Evolutionary conservation across 805 yeast genomes (phyloP), one percentile per base, ranked within the genome.

Genomic region (Wickerhamiella vanderwaltii): DNA sequence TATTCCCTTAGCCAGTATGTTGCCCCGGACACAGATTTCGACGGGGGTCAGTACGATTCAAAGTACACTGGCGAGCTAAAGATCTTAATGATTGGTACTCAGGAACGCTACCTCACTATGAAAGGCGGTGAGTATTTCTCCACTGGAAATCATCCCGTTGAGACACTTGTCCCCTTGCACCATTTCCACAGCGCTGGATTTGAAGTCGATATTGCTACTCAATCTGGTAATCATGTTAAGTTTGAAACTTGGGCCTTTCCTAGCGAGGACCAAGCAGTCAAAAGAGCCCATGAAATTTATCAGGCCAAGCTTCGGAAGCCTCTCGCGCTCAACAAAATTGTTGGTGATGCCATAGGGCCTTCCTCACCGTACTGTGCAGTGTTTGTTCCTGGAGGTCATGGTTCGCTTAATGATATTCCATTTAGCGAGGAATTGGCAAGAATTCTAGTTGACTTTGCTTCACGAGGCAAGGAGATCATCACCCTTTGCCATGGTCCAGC

Each of bases 101-200:
- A 30, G 20, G 33, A 30, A 22, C 33, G 33, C 17, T 30, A 30
- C 20, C 20, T 30, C 20, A 22, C 16, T 13, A 30, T 30, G 33
- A 15, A 30, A 9, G 33, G 33, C 33, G n/a, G n/a, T n/a, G 18
- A 30, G 33, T 30, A 9, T 13, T 30, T 30, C 12, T 17, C 22
- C 33, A 30, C 33, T 16, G 33, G 33, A n/a, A 30, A 30, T 22
- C 33, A 30, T 22, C 33, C 33, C 15, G 33, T 30, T 6, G 33
- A 30, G 33, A 30, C 33, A 5, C 18, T 30, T 19, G 9, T 30
- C 22, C 33, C 33, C 11, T 17, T 30, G 20, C 19, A 30, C 20
- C 33, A 30, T 22, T 16, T 30, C 22, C 33, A 30, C 33, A 22
- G 18, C 7, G 33, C 33, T 16, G 33, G 33, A 3, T 30, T 30